Percentiles rank a stretch among this genome's conserved stretches.
Conservation (phyloP, 768 basidiomycete genomes). For the Tricholoma terreum region DNA sequence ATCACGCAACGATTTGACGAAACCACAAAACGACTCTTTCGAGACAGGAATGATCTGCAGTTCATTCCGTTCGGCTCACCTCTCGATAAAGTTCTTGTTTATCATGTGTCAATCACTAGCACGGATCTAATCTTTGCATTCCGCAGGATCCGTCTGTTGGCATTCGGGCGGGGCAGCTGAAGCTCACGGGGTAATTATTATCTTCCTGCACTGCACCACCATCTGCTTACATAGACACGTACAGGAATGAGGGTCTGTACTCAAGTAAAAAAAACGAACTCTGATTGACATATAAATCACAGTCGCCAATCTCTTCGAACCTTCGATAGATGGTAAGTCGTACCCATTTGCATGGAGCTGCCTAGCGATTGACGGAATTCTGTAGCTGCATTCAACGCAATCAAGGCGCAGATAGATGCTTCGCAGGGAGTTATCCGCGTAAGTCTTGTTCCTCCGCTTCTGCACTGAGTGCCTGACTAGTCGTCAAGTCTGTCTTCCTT, state of each 20-base stretch:
- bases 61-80: constrained; percentile 78
- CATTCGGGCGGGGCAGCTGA: constrained; percentile 69
- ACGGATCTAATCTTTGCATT: neutral
- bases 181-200: constrained; percentile 59
- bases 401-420: constrained; percentile 67
- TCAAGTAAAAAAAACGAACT: neutral
- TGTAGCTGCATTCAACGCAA: constrained; percentile 61
- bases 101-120: neutral
- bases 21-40: constrained; percentile 77
- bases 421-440: constrained; percentile 69
- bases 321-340: constrained; percentile 58
- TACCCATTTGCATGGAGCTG: neutral
- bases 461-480: neutral
- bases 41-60: constrained; percentile 63
- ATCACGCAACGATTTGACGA: constrained; percentile 81
- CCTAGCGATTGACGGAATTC: neutral
- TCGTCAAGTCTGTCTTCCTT: constrained; percentile 67
- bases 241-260: constrained; percentile 31
- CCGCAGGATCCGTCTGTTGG: constrained; percentile 54
- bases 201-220: neutral
- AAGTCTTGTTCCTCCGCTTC: neutral
- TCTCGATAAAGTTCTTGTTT: constrained; percentile 50
- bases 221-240: constrained; percentile 3
- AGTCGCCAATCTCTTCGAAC: constrained; percentile 75
- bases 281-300: constrained; percentile 11